These are phyloP conservation scores for Achaetomiella virescens DNA, from an alignment of 495 filamentous ascomycete genomes.

Conservation along the genomic window DNA sequence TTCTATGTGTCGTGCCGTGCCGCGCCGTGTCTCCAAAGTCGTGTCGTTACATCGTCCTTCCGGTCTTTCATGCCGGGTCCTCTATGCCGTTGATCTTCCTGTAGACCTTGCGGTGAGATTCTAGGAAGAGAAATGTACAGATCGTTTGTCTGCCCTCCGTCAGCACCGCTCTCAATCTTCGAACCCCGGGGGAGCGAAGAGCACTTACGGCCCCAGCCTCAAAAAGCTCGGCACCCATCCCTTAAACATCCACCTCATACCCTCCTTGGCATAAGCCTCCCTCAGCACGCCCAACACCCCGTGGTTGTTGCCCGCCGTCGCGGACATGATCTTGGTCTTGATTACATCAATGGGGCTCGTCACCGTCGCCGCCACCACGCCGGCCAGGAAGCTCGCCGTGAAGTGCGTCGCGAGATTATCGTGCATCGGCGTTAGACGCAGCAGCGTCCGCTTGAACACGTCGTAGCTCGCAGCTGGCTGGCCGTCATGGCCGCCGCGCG, in stretches of 20 bases:
- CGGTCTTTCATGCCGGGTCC: background rate
- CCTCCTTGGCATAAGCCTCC: conserved; percentile 71
- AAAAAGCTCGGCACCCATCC: conserved; percentile 98
- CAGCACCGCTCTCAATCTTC: background rate
- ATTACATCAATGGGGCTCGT: conserved; percentile 96
- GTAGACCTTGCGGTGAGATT: conserved; percentile 77
- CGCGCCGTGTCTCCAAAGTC: background rate
- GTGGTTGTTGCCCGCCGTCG: conserved; percentile 51
- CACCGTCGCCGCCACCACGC: conserved; percentile 89
- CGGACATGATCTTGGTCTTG: conserved; percentile 91
- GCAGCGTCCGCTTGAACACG: conserved; percentile 73
- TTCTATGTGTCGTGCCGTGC: background rate
- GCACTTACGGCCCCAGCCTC: conserved; percentile 61
- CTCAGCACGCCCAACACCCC: conserved; percentile 53
- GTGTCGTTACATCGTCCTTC: background rate
- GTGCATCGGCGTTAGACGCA: conserved; percentile 58
- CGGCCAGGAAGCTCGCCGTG: conserved; percentile 74
- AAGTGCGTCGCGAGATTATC: conserved; percentile 85
- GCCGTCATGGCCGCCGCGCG: conserved; percentile 93
- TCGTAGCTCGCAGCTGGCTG: conserved; percentile 85
- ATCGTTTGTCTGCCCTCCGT: conserved; percentile 64
- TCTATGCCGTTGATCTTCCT: conserved; percentile 46
- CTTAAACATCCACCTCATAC: conserved; percentile 83
- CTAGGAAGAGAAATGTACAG: conserved; percentile 89
- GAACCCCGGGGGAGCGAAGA: background rate